These are phyloP conservation scores for Apocynum venetum DNA, from an alignment of 257 asterid species.

Conservation along the genomic window DNA sequence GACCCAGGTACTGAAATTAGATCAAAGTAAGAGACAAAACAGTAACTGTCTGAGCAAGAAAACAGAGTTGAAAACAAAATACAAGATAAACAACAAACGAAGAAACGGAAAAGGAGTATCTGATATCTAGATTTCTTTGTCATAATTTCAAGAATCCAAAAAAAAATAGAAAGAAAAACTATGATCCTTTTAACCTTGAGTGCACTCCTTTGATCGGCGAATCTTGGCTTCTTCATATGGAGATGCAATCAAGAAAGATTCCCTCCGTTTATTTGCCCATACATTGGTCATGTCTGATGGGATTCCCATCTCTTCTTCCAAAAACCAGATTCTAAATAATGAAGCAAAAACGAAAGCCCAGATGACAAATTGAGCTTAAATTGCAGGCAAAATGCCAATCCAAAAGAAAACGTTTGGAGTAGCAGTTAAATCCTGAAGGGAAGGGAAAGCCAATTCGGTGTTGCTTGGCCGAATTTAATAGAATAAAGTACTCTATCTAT, in stretches of 20 bases:
- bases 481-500: no score
- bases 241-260: slow-evolving; percentile 33
- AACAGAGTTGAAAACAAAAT: no score
- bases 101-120: background rate
- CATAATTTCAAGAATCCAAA: background rate
- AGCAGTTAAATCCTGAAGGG: no score
- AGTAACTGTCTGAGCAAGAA: background rate
- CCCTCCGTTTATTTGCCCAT: slow-evolving; percentile 12
- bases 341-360: background rate
- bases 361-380: background rate
- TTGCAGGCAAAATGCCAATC: background rate
- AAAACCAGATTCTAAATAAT: background rate
- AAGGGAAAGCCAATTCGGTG: background rate
- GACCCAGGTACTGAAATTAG: background rate
- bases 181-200: slow-evolving; percentile 23
- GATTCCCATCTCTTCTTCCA: slow-evolving; percentile 18
- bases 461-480: no score
- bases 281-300: slow-evolving; percentile 14
- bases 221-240: slow-evolving; percentile 35
- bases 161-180: background rate
- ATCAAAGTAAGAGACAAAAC: background rate
- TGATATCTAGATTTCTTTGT: background rate
- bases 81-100: no score
- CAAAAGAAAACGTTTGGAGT: background rate
- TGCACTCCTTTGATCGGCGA: slow-evolving; percentile 34